Base-by-base conservation (phyloP, 2,329 filamentous ascomycete species). In the Dendryphion nanum region DNA sequence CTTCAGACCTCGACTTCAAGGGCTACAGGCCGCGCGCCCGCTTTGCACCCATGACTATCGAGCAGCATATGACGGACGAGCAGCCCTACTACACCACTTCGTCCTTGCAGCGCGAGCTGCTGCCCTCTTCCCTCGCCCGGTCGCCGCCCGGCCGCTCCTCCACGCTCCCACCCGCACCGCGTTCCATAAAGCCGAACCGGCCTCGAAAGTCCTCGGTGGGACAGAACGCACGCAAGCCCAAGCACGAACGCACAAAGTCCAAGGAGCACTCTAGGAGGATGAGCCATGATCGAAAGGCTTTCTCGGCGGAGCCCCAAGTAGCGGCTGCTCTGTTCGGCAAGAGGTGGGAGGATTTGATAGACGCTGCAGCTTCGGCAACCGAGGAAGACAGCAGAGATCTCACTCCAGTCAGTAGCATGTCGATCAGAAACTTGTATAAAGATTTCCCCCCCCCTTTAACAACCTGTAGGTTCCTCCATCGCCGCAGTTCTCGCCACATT, bases 311-410 rank as follows among this genome's bases (percentile, higher is more conserved):
- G 66, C 89, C 90, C 17, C 79, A 84, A 40, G 82, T 80, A 15
- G 84, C 86, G 42, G 86, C 77, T 14, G 79, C 77, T 54, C 72
- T 78, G 33, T 81, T 86, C 68, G 89, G 88, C 49, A 95, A 93
- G 70, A 79, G 91, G 56, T 97, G 91, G 93, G 89, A 95, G 67
- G 91, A 97, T 66, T 76, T 97, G 44, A 94, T 97, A 49, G 90
- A 96, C 67, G 91, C 91, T 36, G 91, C 87, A 38, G 89, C 91
- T 20, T 95, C 89, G 45, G 89, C 90, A 18, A 94, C 89, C 3
- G 90, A 95, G 69, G 91, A 93, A 59, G 89, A 95, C 63, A 89
- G 90, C 50, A 72, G 78, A 60, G 90, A 95, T 66, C 80, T 91
- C 62, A 94, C 88, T 63, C 87, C 87, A 59, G 87, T 94, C 78